Percentiles rank a stretch among this genome's conserved stretches.
Evolutionary conservation across 1,284 basidiomycete genomes (phyloP).

Genomic region (Cerrena zonata): DNA sequence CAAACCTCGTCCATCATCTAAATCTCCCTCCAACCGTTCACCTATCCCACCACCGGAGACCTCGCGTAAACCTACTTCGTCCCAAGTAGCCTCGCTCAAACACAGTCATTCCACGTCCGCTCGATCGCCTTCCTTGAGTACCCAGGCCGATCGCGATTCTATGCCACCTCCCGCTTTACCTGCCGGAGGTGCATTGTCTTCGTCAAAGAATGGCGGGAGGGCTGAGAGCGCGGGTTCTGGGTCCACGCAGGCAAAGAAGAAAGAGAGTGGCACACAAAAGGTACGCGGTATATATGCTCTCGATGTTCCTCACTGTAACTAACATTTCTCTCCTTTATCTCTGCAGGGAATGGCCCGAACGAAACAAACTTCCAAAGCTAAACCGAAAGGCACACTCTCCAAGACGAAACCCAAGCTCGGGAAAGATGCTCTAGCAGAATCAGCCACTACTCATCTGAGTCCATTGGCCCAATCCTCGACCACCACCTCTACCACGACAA

Average conservation of each 20-base stretch:
- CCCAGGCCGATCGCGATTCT: constrained; percentile 34
- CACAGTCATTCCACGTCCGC: constrained; percentile 3
- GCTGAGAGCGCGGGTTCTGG: constrained; percentile 11
- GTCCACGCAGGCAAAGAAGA: constrained; percentile 35
- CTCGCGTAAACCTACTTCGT: not conserved
- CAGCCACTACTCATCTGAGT: not conserved
- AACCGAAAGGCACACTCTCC: constrained; percentile 7
- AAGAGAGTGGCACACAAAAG: constrained; percentile 37
- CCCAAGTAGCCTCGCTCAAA: not conserved
- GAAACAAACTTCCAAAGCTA: constrained; percentile 22
- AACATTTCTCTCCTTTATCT: not conserved
- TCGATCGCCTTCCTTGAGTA: constrained; percentile 10
- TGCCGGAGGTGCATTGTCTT: constrained; percentile 4
- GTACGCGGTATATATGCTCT: constrained; percentile 26
- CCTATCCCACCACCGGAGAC: not conserved
- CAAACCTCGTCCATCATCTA: constrained; percentile 12
- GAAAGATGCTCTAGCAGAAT: constrained; percentile 15
- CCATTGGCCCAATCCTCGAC: constrained; percentile 11
- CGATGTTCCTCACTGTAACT: constrained; percentile 7
- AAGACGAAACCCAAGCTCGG: constrained; percentile 6
- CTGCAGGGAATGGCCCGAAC: constrained; percentile 25
- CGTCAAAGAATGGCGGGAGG: constrained; percentile 13
- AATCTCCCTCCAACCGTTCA: not conserved
- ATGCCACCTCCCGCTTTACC: constrained; percentile 51
- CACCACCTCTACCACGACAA: constrained; percentile 14